Evolutionary conservation across 75 land plant genomes (phyloP).

Genomic region (Picea sitchensis): DNA sequence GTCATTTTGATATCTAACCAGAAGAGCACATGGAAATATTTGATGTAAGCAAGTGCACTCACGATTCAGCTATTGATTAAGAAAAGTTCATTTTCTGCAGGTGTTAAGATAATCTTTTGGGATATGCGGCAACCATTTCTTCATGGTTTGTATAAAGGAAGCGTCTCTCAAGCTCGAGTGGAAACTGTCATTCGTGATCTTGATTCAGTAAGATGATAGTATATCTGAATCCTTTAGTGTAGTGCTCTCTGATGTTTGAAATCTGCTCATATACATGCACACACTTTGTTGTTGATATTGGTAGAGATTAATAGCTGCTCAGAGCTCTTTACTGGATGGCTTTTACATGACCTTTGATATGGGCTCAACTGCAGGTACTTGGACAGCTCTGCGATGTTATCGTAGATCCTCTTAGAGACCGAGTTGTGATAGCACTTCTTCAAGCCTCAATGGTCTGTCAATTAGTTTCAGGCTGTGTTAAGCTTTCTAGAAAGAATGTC

Average conservation of each 20-base stretch:
- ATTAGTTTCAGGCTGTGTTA: not conserved
- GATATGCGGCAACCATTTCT: slow-evolving; percentile 59
- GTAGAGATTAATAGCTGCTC: not conserved
- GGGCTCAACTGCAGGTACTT: slow-evolving; percentile 42
- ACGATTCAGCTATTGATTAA: not conserved
- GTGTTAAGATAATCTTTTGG: slow-evolving; percentile 59
- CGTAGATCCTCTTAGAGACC: slow-evolving; percentile 50
- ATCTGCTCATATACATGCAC: not conserved
- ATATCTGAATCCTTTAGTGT: not conserved
- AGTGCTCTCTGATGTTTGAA: not conserved
- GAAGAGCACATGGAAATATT: not conserved
- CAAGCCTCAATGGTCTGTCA: slow-evolving; percentile 50
- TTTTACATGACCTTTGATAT: not conserved
- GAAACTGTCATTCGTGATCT: slow-evolving; percentile 37
- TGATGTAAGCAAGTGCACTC: not conserved
- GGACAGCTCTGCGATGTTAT: slow-evolving; percentile 51
- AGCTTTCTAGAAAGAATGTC: not conserved
- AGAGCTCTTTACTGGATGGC: not conserved
- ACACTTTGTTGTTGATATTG: not conserved
- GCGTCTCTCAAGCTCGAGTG: slow-evolving; percentile 52
- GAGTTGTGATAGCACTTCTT: slow-evolving; percentile 48
- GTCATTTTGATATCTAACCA: not conserved
- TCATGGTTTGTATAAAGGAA: slow-evolving; percentile 42
- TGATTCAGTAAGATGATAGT: slow-evolving; percentile 53
- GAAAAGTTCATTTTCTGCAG: slow-evolving; percentile 21